Evolutionary conservation across 208 protist species (phyloP), one percentile per base, ranked within the genome.

Genomic region (Leptomonas seymouri): DNA sequence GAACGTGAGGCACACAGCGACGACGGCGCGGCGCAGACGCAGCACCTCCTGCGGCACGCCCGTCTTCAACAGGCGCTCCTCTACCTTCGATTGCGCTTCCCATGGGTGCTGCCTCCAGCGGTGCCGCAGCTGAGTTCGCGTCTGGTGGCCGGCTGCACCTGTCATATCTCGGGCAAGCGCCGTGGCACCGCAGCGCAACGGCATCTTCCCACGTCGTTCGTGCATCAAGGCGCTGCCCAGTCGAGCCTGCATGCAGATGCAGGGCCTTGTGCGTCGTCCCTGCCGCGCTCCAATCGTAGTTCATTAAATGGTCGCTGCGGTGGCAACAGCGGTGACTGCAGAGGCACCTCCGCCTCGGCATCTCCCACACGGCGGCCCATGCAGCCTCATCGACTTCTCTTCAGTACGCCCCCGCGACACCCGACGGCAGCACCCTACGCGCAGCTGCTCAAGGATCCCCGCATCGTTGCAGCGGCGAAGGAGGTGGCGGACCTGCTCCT

Each of bases 31-130:
- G 12, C 46, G 49, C 14, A 57, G 54, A 61, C 14, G 49, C n/a
- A 18, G 3, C 59, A 23, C 12, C 34, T 50, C 15, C n/a, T 51
- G 61, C 57, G 11, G 7, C 5, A 15, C 21, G 68, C 46, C 2
- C 46, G 34, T 20, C 23, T 46, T 1, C 55, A 70, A 41, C 57
- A 74, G 36, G 64, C 69, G 2, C 34, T 68, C 12, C 74, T 78
- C 25, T 81, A 85, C 56, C 66, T 85, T 7, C 69, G 80, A 5
- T 56, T 85, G 57, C 75, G 62, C 62, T 85, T 85, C 25, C 80
- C 80, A 14, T 81, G 76, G 60, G 56, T 85, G 54, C 61, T 85
- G 42, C 62, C 80, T 25, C 67, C 80, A 23, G 23, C 71, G 9
- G 50, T 76, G 25, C 69, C 58, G 16, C 63, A 51, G 39, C 54